phyloP scores from a whole-genome alignment of 768 basidiomycete species.

The Scleroderma citrinum region DNA sequence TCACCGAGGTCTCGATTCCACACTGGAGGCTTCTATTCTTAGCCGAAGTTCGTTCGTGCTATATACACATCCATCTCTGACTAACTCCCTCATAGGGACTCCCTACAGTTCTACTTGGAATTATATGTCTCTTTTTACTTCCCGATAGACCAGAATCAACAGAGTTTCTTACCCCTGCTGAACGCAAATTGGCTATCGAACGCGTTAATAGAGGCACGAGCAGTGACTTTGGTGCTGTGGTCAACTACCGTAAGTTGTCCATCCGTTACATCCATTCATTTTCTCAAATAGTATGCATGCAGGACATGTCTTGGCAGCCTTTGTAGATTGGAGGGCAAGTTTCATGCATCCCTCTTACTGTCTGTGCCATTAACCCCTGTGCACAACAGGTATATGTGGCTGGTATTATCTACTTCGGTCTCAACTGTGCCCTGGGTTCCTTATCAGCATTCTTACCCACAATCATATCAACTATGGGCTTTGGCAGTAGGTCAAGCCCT shows the following conservation, averaged over 20 bases:
- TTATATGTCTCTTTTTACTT: conserved; percentile 24
- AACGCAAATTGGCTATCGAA: conserved; percentile 28
- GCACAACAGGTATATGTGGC: conserved; percentile 35
- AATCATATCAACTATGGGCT: conserved; percentile 46
- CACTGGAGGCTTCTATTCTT: conserved; percentile 37
- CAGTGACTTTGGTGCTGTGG: conserved; percentile 36
- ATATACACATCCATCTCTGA: background rate
- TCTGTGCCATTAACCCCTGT: conserved; percentile 4
- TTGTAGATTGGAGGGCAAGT: conserved; percentile 41
- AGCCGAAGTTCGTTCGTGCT: conserved; percentile 14
- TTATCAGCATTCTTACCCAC: conserved; percentile 50
- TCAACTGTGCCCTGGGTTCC: conserved; percentile 44
- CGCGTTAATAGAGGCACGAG: conserved; percentile 37
- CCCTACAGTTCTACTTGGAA: conserved; percentile 35
- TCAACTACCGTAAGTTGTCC: conserved; percentile 32
- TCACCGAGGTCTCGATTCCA: conserved; percentile 31
- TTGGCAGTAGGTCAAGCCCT: conserved; percentile 27
- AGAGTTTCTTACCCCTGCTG: conserved; percentile 26
- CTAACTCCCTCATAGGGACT: conserved; percentile 40
- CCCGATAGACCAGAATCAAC: conserved; percentile 31
- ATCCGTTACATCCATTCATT: background rate
- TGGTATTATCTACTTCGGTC: conserved; percentile 45
- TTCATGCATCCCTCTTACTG: background rate
- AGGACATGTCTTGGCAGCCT: conserved; percentile 40
- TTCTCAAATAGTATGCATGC: background rate